Base-by-base conservation (phyloP, 805 yeast species). In the Kluyveromyces nonfermentans region DNA sequence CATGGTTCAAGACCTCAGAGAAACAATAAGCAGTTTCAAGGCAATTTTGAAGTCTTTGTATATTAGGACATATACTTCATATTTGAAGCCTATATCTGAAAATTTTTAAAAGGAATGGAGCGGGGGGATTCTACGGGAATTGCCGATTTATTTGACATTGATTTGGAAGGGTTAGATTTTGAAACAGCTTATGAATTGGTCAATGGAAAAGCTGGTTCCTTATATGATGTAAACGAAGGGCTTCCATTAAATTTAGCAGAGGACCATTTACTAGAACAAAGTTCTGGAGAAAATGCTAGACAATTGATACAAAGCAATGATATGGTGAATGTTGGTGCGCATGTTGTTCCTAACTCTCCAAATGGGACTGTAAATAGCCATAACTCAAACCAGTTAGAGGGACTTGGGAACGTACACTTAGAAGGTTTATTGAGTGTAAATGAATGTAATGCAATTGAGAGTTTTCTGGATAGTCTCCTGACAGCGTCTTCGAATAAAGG, bases 131-230 rank as follows among this genome's bases (percentile, higher is more conserved):
- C 35, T 12, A 41, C 39, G 19, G 50, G 48, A 30, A 36, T 47
- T 20, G 40, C 53, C 22, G 56, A 54, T 35, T 46, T 56, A 15
- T 54, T 57, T 32, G 63, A 60, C 35, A 46, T 56, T 30, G 61
- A 56, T 44, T 49, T 54, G 17, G 64, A 57, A 28, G 41, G 41
- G 18, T 49, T 60, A 21, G 66, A 62, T 46, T 62, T 62, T 41
- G 66, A 62, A 35, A 62, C 66, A 4, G 66, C 66, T 6, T 62
- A 60, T 40, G 54, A 56, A 39, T 50, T 60, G 55, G 46, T 62
- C 20, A 54, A 56, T 42, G 50, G 51, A 19, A 43, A 46, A 14
- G 46, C 28, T 5, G 35, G 20, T 19, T 14, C 9, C 9, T 31
- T 35, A 28, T 28, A 21, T 16, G 42, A 39, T 19, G 7, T 14